Evolutionary conservation across 306 rosid genomes (phyloP).

Genomic region (Canavalia gladiata): DNA sequence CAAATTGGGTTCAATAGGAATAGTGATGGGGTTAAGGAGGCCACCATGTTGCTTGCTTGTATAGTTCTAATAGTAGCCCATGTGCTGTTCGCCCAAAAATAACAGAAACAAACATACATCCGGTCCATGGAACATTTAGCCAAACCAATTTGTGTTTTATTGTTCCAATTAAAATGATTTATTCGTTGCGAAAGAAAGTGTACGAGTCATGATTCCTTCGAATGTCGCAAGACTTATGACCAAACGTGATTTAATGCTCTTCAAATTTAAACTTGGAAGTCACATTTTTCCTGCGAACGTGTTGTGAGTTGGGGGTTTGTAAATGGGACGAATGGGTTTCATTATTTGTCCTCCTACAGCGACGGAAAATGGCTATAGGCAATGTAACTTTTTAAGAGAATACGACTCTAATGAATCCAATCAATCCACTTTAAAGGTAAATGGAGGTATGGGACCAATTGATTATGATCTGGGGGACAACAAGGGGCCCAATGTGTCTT

Average conservation of each 20-base stretch:
- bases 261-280: not conserved
- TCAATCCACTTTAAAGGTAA: not conserved
- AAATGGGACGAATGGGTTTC: not conserved
- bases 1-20: too few relatives aligned
- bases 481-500: not conserved
- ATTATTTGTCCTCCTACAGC: not conserved
- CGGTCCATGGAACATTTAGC: too few relatives aligned
- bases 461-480: not conserved
- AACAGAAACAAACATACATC: too few relatives aligned
- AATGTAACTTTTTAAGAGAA: conserved; percentile 25
- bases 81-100: too few relatives aligned
- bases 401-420: not conserved
- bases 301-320: not conserved
- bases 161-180: not conserved
- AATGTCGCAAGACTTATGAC: not conserved
- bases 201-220: not conserved
- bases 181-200: not conserved
- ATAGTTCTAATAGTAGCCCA: too few relatives aligned
- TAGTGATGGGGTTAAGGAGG: too few relatives aligned
- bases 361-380: conserved; percentile 24
- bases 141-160: not conserved
- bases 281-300: not conserved
- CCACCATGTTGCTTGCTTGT: too few relatives aligned
- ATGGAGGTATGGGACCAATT: not conserved
- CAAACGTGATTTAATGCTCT: not conserved